Evolutionary conservation across 2,329 filamentous ascomycete species (phyloP).

Genomic region (Ophiocordyceps camponoti-rufipedis): DNA sequence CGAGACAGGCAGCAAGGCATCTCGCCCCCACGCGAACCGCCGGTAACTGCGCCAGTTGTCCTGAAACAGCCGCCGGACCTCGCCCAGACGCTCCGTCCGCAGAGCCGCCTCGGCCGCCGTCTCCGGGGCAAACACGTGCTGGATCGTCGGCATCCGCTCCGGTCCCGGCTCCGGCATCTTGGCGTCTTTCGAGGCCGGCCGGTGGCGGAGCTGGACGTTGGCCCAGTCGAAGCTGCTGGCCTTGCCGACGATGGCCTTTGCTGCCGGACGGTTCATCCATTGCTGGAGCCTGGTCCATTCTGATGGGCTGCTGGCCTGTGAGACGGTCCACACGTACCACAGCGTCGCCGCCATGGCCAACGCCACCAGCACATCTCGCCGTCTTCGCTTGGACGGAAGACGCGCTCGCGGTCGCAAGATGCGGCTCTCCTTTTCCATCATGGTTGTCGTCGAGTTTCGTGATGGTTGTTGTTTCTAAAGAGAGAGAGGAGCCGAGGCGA

Average conservation of each 20-base stretch:
- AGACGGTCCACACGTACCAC: background rate
- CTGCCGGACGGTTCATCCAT: conserved; percentile 1
- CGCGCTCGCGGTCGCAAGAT: background rate
- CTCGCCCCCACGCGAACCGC: conserved; percentile 42
- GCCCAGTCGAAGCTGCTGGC: conserved; percentile 20
- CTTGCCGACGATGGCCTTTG: background rate
- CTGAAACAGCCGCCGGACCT: conserved; percentile 16
- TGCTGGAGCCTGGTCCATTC: conserved; percentile 7
- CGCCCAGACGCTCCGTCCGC: conserved; percentile 12
- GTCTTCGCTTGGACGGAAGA: background rate
- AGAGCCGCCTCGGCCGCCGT: conserved; percentile 5
- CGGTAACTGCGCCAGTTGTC: conserved; percentile 33
- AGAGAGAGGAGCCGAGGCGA: too few relatives aligned
- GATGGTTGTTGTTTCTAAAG: too few relatives aligned
- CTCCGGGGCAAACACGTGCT: conserved; percentile 15
- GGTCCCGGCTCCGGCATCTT: conserved; percentile 8
- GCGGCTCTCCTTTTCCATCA: background rate
- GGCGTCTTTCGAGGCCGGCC: conserved; percentile 5
- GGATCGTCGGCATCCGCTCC: conserved; percentile 14
- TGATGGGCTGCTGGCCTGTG: background rate
- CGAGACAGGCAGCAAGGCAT: conserved; percentile 41
- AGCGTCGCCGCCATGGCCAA: background rate
- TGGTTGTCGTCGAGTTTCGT: too few relatives aligned
- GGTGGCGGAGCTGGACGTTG: conserved; percentile 10
- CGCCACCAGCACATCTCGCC: background rate